A percentile compares a stretch with the other conserved stretches of the same genome.
These are phyloP conservation scores for Microstegium vimineum DNA, from an alignment of 176 grass and related monocot genomes.

Conservation along the genomic window DNA sequence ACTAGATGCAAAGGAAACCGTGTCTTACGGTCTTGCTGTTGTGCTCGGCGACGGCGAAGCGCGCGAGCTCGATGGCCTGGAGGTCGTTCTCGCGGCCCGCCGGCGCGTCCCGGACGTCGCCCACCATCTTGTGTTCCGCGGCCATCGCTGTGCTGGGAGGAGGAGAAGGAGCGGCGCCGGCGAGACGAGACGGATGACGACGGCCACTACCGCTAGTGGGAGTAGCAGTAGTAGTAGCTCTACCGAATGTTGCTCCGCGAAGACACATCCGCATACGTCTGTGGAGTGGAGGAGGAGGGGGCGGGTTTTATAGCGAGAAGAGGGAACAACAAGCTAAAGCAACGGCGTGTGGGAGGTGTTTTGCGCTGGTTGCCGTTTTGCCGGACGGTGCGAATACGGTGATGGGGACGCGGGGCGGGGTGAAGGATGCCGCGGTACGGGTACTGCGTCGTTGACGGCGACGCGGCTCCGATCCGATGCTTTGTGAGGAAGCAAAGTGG, in stretches of 20 bases:
- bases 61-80: slow-evolving; percentile 41
- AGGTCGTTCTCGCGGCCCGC: slow-evolving; percentile 53
- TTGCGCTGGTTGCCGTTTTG: background rate
- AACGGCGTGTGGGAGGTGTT: background rate
- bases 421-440: background rate
- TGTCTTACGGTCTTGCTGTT: slow-evolving; percentile 50
- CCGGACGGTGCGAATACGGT: background rate
- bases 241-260: background rate
- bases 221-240: background rate
- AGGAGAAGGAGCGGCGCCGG: background rate
- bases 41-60: slow-evolving; percentile 67
- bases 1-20: background rate
- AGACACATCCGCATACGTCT: background rate
- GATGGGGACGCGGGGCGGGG: background rate
- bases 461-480: background rate
- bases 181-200: background rate
- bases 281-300: background rate
- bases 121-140: background rate
- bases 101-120: slow-evolving; percentile 38
- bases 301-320: background rate
- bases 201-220: background rate
- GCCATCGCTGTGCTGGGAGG: background rate
- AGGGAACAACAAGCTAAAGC: background rate
- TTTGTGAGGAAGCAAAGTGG: slow-evolving; percentile 23
- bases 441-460: background rate